Conservation (phyloP, 306 rosid genomes). For the Corylus avellana region DNA sequence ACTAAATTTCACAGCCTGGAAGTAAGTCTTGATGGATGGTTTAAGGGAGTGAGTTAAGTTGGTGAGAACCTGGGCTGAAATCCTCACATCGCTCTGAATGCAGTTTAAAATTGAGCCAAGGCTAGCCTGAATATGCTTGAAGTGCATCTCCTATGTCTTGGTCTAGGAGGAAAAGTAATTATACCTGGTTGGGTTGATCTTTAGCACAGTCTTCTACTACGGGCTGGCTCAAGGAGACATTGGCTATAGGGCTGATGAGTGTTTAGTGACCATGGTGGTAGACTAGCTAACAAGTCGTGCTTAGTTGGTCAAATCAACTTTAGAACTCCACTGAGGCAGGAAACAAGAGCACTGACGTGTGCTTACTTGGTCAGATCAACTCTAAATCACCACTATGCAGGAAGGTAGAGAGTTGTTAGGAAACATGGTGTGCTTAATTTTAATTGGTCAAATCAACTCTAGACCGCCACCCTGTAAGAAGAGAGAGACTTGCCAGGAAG, state of each 20-base stretch:
- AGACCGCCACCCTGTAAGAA: too few relatives aligned
- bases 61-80: not conserved
- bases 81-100: not conserved
- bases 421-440: too few relatives aligned
- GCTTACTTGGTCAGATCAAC: too few relatives aligned
- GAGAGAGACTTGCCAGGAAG: too few relatives aligned
- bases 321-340: not conserved
- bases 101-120: not conserved
- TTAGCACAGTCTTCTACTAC: not conserved
- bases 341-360: too few relatives aligned
- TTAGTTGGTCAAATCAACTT: not conserved
- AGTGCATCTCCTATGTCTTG: not conserved
- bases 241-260: not conserved
- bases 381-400: too few relatives aligned
- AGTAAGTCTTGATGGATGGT: not conserved
- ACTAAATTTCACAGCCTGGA: not conserved
- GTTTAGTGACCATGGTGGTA: not conserved
- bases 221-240: not conserved
- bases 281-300: not conserved
- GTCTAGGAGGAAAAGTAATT: not conserved
- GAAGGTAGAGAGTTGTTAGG: too few relatives aligned
- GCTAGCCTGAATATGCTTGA: not conserved
- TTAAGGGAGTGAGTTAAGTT: not conserved
- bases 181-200: not conserved
- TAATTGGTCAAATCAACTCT: too few relatives aligned